These are phyloP conservation scores for Conticribra weissflogii DNA, from an alignment of 108 stramenopile genomes.

Conservation along the genomic window DNA sequence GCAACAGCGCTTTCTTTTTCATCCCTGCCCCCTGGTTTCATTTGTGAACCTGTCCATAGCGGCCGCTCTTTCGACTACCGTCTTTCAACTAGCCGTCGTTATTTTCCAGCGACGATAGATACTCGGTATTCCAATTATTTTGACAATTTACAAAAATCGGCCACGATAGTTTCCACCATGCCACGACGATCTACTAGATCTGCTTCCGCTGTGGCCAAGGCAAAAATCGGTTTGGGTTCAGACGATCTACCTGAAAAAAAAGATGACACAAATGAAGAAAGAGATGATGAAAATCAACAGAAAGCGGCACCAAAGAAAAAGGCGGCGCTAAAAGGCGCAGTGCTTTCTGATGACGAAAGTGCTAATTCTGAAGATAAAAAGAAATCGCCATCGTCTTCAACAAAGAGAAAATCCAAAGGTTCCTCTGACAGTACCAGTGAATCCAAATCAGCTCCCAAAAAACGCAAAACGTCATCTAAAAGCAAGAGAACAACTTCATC, in stretches of 20 bases:
- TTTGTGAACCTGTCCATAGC: no score
- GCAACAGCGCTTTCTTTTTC: no score
- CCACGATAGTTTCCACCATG: conserved; percentile 13
- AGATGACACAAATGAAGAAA: neutral
- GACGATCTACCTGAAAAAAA: neutral
- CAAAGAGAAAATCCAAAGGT: conserved; percentile 14
- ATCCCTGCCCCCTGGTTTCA: no score
- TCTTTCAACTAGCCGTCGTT: no score
- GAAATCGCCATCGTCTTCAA: neutral
- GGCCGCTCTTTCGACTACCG: no score
- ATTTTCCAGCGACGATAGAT: no score
- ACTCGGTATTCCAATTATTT: no score
- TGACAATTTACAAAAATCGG: no score
- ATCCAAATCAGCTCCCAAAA: neutral
- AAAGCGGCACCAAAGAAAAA: conserved; percentile 3
- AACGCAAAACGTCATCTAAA: neutral
- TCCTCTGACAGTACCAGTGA: neutral
- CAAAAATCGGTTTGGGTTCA: neutral
- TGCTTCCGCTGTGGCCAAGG: conserved; percentile 1
- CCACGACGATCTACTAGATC: conserved; percentile 22
- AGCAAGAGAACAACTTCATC: neutral
- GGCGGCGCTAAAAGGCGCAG: conserved; percentile 1
- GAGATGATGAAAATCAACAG: neutral
- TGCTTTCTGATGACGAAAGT: conserved; percentile 1
- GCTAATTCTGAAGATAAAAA: conserved; percentile 6